Percentiles rank a stretch among this genome's conserved stretches.
These are phyloP conservation scores for Pyricularia grisea DNA, from an alignment of 2,329 filamentous ascomycete species.

Conservation along the genomic window DNA sequence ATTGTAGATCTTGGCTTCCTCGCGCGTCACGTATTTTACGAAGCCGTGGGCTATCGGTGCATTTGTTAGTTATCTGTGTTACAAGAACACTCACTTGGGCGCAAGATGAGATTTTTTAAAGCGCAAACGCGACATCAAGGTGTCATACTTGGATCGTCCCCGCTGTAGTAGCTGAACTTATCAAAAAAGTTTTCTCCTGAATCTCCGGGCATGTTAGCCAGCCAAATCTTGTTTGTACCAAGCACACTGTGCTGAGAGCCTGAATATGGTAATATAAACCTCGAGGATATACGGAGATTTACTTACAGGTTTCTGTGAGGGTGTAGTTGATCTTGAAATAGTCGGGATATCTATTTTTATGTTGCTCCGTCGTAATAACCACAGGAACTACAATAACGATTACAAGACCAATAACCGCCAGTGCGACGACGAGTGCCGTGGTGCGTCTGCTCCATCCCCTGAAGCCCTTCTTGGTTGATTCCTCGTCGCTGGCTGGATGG, in stretches of 20 bases:
- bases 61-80: background rate
- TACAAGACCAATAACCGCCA: conserved; percentile 27
- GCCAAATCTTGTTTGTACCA: background rate
- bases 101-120: conserved; percentile 6
- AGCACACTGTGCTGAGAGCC: too few relatives aligned
- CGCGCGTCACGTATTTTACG: conserved; percentile 41
- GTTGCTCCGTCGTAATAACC: conserved; percentile 27
- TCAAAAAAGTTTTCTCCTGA: conserved; percentile 42
- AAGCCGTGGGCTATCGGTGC: conserved; percentile 29
- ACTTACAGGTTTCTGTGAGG: conserved; percentile 36
- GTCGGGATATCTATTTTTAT: conserved; percentile 34
- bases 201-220: conserved; percentile 22
- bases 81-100: background rate
- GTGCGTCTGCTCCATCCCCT: conserved; percentile 42
- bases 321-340: conserved; percentile 37
- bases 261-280: background rate
- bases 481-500: background rate
- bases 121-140: background rate
- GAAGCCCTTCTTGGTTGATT: conserved; percentile 15
- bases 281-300: too few relatives aligned
- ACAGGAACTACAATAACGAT: conserved; percentile 39
- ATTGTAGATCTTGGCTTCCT: conserved; percentile 39
- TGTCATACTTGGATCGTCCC: conserved; percentile 35
- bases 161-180: conserved; percentile 42
- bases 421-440: conserved; percentile 32